Evolutionary conservation across 495 filamentous ascomycete genomes (phyloP), one percentile per base, ranked within the genome.

Genomic region (Aspergillus baeticus): DNA sequence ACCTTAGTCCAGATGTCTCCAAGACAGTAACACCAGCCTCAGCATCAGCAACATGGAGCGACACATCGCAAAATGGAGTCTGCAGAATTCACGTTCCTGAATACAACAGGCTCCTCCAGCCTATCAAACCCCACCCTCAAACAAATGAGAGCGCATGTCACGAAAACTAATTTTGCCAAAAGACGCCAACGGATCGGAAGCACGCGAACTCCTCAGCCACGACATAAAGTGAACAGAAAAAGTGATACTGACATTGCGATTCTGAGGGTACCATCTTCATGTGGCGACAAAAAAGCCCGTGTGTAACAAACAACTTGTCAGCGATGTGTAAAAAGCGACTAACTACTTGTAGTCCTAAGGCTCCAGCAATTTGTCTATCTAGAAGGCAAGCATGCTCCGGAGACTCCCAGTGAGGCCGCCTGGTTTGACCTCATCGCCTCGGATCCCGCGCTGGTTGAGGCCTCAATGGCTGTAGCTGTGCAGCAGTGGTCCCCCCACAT

Each of bases 161-260:
- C 64, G 22, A 64, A 59, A 55, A 46, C 55, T 17, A 64, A 66
- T 48, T 69, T 64, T 23, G 64, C 57, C 14, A 67, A 65, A 48
- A 47, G 66, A 33, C 53, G 64, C 15, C 64, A 55, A 35, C 47
- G 57, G 11, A 29, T 57, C 14, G 42, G 33, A 8, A 8, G 26
- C 26, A 29, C 26, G 8, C 39, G 13, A 41, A 14, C 7, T 14
- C 3, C n/a, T 10, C 21, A 43, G 10, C 2, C 22, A 20, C 17
- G 18, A 37, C 11, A 13, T 2, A 14, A 17, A 35, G 15, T 20
- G 21, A 13, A 26, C 15, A 1, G 10, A 2, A 10, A 51, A 26
- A 21, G 10, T 14, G 39, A 39, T 8, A 31, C 45, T 17, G 7
- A 34, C 2, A 34, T 11, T 7, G 10, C 20, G 21, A 26, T 15